A percentile compares a stretch with the other conserved stretches of the same genome.
Conservation (phyloP, 164 flowering plant genomes). For the Annona cherimola region DNA sequence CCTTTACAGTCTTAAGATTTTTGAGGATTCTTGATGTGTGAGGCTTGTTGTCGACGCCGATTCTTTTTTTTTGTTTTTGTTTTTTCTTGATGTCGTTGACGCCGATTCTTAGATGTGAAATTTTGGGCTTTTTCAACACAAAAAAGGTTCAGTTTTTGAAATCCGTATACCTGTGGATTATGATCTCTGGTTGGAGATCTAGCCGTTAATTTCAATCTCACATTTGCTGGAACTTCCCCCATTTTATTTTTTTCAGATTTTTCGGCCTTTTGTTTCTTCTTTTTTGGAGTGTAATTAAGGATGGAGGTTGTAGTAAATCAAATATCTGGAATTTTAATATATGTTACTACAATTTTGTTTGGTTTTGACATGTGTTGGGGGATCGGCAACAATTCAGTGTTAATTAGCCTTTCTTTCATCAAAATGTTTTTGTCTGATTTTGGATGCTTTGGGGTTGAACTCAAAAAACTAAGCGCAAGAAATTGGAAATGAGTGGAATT, state of each 20-base stretch:
- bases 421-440: not conserved
- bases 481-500: not conserved
- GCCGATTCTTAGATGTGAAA: too few relatives aligned
- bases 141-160: not conserved
- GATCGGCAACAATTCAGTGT: too few relatives aligned
- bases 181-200: not conserved
- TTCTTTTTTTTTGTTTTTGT: not conserved
- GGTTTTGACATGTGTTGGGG: too few relatives aligned
- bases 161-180: not conserved
- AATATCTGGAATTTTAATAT: not conserved
- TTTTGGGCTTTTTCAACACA: not conserved
- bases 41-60: not conserved
- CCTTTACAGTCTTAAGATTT: not conserved
- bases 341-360: not conserved
- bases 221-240: not conserved
- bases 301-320: not conserved
- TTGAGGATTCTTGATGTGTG: not conserved
- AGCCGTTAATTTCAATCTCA: not conserved
- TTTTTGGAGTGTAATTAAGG: not conserved
- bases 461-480: not conserved
- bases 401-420: not conserved
- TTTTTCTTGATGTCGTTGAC: not conserved
- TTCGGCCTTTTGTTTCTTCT: not conserved
- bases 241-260: not conserved
- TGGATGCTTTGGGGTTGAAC: not conserved